phyloP scores from a whole-genome alignment of 2,329 filamentous ascomycete genomes.

The Botrytis porri region DNA sequence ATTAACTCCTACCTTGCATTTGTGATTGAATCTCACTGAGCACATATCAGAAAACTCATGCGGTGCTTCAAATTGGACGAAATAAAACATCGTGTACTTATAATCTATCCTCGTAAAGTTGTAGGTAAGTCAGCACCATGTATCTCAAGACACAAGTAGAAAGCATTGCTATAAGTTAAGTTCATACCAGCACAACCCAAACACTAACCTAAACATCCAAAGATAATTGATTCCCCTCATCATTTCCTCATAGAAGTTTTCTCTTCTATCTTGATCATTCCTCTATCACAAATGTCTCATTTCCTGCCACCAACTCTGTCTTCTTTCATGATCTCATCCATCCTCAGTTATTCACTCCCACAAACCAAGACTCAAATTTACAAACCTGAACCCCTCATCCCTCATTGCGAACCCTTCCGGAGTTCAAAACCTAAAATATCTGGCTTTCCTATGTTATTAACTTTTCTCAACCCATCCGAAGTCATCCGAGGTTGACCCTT shows the following conservation, averaged over 20 bases:
- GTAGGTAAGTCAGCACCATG: background rate
- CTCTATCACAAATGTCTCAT: background rate
- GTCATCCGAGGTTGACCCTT: background rate
- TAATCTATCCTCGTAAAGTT: fast-evolving
- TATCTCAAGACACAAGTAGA: background rate
- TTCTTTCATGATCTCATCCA: background rate
- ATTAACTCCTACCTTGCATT: background rate
- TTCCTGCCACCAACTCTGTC: background rate
- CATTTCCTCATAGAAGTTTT: background rate
- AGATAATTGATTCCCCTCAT: background rate
- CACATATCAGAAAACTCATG: background rate
- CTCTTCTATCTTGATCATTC: background rate
- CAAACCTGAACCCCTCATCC: background rate
- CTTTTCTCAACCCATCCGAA: background rate
- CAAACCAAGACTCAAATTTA: background rate
- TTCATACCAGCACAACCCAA: background rate
- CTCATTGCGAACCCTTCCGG: background rate
- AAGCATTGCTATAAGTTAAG: background rate
- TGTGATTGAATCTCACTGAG: background rate
- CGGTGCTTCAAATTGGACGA: background rate
- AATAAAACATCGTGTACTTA: background rate
- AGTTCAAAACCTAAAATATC: background rate
- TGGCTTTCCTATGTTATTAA: background rate
- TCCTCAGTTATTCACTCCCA: background rate
- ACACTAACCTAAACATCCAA: background rate